Base-by-base conservation (phyloP, 495 filamentous ascomycete genomes). In the Aspergillus bridgeri region DNA sequence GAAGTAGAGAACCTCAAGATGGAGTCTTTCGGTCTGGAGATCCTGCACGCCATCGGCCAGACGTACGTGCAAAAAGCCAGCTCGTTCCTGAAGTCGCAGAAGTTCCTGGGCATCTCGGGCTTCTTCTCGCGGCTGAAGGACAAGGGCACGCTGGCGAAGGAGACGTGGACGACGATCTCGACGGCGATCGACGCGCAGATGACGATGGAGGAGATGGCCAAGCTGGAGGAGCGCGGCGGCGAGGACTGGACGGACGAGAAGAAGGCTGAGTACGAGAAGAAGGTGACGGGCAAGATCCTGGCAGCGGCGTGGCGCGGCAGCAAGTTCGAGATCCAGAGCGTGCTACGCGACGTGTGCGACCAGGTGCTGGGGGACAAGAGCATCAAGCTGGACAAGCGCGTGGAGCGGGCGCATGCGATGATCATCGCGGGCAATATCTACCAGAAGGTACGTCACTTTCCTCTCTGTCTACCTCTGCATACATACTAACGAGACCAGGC, bases 181-280 rank as follows among this genome's bases (percentile, higher is more conserved):
- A 95, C 90, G 19, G 94, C 94, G n/a, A 96, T 99, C 59, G 92
- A 96, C 65, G 94, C 94, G 46, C 94, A 99, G 73, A 85, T 95
- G 80, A 96, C 91, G 51, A 96, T 99, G 87, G 95, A 98, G 73
- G 94, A 97, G 70, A 98, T 99, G 94, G 92, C 92, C 22, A 92
- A 93, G 69, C 73, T 91, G 73, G 95, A 99, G 74, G 89, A 96
- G 78, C 87, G 87, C 65, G 94, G 94, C 19, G 94, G 94, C 20
- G 95, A 97, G 54, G 93, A 96, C 44, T 99, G 94, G 94, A 97
- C 94, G 9, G 94, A 98, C 62, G 95, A 99, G 84, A 92, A 89
- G 80, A 93, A 91, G 75, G 81, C 88, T n/a, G 94, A 99, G 74
- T 96, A 92, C 62, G 93, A 98, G 77, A 86, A 91, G 66, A 84